phyloP scores from a whole-genome alignment of 371 early-diverging fungal species.

The Rhizopus stolonifer region DNA sequence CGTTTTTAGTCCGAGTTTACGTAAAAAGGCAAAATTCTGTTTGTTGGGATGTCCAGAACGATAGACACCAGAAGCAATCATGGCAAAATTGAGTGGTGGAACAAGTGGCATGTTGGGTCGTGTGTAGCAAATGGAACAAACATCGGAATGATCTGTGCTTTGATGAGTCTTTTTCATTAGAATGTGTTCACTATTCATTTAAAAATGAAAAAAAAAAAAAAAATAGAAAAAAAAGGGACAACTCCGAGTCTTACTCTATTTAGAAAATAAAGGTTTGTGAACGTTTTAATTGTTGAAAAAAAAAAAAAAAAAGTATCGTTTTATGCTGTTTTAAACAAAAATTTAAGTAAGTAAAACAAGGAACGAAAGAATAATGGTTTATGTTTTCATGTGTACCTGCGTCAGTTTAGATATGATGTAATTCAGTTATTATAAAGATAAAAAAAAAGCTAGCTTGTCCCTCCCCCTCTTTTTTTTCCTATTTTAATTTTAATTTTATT shows the following conservation, averaged over 20 bases:
- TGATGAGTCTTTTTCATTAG: conserved; percentile 1
- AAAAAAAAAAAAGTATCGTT: not conserved
- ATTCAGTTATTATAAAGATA: too few species aligned
- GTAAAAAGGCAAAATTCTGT: conserved; percentile 77
- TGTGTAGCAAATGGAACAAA: conserved; percentile 42
- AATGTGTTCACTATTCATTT: conserved; percentile 1
- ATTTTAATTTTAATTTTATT: too few species aligned
- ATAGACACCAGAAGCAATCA: conserved; percentile 85
- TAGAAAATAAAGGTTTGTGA: not conserved
- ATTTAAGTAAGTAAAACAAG: too few species aligned
- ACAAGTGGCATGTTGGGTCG: conserved; percentile 59
- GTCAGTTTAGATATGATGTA: too few species aligned
- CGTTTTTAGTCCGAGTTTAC: conserved; percentile 72
- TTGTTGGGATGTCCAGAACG: conserved; percentile 85
- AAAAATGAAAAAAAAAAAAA: conserved; percentile 4
- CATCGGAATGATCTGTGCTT: conserved; percentile 17
- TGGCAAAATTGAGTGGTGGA: conserved; percentile 89
- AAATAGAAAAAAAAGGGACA: not conserved
- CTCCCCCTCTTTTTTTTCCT: too few species aligned
- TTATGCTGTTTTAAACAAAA: too few species aligned
- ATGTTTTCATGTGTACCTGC: too few species aligned
- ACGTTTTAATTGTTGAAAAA: too few species aligned
- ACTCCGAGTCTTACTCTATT: not conserved
- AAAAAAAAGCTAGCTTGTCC: too few species aligned
- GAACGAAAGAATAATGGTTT: too few species aligned